Evolutionary conservation across 768 basidiomycete genomes (phyloP), one percentile per base, ranked within the genome.

Genomic region (Boletus reticuloceps): DNA sequence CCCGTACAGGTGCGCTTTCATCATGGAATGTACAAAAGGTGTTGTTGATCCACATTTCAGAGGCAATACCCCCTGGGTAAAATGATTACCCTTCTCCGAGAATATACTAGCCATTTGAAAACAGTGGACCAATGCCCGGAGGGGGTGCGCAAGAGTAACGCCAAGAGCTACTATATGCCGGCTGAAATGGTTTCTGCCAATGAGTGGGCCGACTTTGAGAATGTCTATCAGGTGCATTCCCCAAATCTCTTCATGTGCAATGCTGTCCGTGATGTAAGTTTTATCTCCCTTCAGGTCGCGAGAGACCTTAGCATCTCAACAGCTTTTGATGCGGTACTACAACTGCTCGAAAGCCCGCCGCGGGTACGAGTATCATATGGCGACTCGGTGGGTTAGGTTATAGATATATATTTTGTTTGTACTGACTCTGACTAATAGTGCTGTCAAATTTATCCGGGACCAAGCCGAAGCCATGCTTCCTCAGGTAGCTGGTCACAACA

Each of bases 271-370:
- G 88, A 95, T 70, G 91, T 94, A 62, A 64, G 87, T 74, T 29
- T 38, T 38, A 4, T 45, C 22, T 47, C 47, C 27, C 10, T 29
- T 36, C 34, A 56, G n/a, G 34, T n/a, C 36, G 27, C 14, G 16
- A 49, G 13, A 47, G 11, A 36, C 13, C 48, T 45, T 10, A 54
- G 54, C 41, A 58, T 68, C 55, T 62, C 13, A 58, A 48, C 64
- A 95, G 89, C 84, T 96, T 55, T 78, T 94, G 69, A 81, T 90
- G 72, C 86, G 89, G 65, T 97, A 97, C 71, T 95, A 92, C 62
- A 87, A 90, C 66, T 89, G 88, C 62, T 89, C 86, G 37, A 80
- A 85, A 44, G 81, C 85, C 25, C 79, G 91, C 40, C 79, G 82
- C 60, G 88, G 89, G 19, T 82, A 90, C 50, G 92, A 94, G 69